Base-by-base conservation (phyloP, 495 filamentous ascomycete species). In the Parmelia sp. region DNA sequence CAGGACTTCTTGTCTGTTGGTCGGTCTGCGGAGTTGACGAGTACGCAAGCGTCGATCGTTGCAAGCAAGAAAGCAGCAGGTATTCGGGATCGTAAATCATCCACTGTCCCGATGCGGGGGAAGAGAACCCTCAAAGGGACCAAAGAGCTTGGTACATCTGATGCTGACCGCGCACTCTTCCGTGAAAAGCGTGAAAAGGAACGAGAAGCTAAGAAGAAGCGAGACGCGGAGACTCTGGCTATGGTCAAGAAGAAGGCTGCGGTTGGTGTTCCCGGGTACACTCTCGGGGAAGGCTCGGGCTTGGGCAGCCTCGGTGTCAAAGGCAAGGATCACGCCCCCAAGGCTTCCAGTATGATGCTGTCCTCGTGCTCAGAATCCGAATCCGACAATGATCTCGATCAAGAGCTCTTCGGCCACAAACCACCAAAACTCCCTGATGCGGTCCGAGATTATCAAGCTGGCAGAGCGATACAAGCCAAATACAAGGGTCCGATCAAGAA, bases 281-380 rank as follows among this genome's bases (percentile, higher is more conserved):
- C 40, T 83, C 84, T 80, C 1, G 87, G 89, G 60, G 89, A 90
- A 73, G 91, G 91, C 3, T 93, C 90, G 57, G 91, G 88, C 19
- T 74, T 93, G 25, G 80, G 82, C 63, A 88, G 86, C 55, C 83
- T 94, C 67, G 90, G 91, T 29, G 80, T 91, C 29, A 82, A 83
- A 65, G 91, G 90, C 67, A 95, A 93, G 74, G 91, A 94, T 59
- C 89, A 89, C 74, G 79, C 82, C 15, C 74, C 81, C 6, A 79
- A 86, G 60, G 87, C 84, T 56, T 87, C 89, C 62, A 90, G 90
- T 66, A 90, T 96, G 75, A 96, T 96, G 91, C 88, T 96, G 33
- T 86, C 83, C 7, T 86, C 83, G 40, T 83, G 80, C 17, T 83
- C 84, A 31, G 89, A 90, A 58, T 88, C 86, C n/a, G 88, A 88